phyloP scores from a whole-genome alignment of 768 basidiomycete species.

The Termitomyces sp. region DNA sequence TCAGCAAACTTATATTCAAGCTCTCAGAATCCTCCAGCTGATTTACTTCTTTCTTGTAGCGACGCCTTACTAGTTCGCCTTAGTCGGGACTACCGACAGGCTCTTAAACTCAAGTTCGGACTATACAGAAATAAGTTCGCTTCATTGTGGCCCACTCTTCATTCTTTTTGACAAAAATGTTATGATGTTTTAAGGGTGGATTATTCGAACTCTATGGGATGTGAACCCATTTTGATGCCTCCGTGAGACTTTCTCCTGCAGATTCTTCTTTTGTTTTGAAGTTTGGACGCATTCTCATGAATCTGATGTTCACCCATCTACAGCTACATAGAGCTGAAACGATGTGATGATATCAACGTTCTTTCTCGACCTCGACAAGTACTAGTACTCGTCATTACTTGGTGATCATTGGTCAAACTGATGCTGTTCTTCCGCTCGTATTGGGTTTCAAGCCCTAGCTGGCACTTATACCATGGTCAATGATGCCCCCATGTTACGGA shows the following conservation, averaged over 20 bases:
- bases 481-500: neutral
- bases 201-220: too few species aligned
- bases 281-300: neutral
- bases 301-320: neutral
- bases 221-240: neutral
- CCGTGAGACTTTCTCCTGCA: neutral
- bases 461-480: neutral
- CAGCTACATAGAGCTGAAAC: too few species aligned
- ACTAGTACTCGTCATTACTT: neutral
- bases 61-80: too few species aligned
- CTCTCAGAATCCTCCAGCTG: too few species aligned
- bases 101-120: too few species aligned
- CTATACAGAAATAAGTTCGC: too few species aligned
- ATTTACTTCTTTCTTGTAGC: too few species aligned
- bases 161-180: neutral
- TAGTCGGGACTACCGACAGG: too few species aligned
- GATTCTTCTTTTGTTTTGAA: neutral
- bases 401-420: neutral
- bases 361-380: too few species aligned
- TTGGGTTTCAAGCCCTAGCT: neutral
- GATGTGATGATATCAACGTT: neutral
- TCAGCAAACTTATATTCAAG: too few species aligned
- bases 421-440: neutral
- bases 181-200: too few species aligned
- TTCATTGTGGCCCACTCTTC: too few species aligned